Base-by-base conservation (phyloP, 1,139 yeast species). In the Nakaseomyces uthaithaninus region DNA sequence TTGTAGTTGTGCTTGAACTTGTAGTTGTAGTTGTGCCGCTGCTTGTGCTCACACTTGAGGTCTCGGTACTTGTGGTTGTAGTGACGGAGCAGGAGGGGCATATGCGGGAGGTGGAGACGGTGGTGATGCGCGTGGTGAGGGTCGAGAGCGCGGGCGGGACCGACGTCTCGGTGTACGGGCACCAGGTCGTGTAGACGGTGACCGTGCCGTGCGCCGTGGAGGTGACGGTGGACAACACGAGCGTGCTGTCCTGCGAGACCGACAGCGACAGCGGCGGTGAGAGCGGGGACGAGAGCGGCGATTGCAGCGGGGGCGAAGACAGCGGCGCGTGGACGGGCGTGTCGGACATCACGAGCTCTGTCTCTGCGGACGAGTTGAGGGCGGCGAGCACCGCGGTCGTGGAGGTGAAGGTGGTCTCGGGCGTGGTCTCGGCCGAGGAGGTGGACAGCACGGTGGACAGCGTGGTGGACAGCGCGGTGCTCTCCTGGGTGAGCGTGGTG, bases 161-260 rank as follows among this genome's bases (percentile, higher is more conserved):
- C 11, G 27, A 12, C 19, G 31, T 25, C 11, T 33, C 27, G 3
- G 36, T 30, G 16, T 30, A 37, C 5, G 40, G 40, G 20, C 40
- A 38, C 40, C 40, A 38, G 12, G 37, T 38, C 3, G 40, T 38
- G n/a, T 31, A 38, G 31, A 38, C 31, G 7, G 40, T 38, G 8
- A 33, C 28, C 4, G 33, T 37, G 6, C 40, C 40, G 4, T 22
- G 14, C 14, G 36, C 19, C 6, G 40, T 38, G n/a, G 37, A 31
- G 11, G 36, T 31, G 4, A 31, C 28, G 17, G 40, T 38, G 11
- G 40, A 38, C 14, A 23, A 20, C 14, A 19, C n/a, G 23, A 25
- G 16, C 4, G 39, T 37, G 14, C 25, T 20, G 9, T 20, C 14
- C 12, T 18, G n/a, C 7, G 33, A 28, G 4, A 28, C 33, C 9